Conservation (phyloP, 345 rosid genomes). For the Corchorus olitorius region DNA sequence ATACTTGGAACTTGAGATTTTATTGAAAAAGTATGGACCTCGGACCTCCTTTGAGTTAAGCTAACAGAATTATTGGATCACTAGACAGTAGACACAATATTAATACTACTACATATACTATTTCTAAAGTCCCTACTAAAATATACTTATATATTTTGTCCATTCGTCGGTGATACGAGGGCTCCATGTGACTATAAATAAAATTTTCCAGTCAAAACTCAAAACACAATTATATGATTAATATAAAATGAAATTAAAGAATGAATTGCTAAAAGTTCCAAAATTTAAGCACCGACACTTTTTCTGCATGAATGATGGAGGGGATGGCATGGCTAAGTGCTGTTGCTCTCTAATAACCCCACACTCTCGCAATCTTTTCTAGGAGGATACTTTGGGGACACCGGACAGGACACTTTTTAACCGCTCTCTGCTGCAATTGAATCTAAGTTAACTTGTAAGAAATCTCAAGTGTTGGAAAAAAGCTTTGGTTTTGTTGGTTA, state of each 20-base stretch:
- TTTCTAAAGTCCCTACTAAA: neutral
- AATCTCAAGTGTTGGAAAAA: neutral
- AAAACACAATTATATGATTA: neutral
- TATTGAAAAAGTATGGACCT: too few relatives aligned
- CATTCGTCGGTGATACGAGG: neutral
- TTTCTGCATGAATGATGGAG: neutral
- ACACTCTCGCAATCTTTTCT: neutral
- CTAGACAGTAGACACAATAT: too few relatives aligned
- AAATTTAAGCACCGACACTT: neutral
- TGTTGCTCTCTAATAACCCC: neutral
- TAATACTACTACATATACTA: neutral
- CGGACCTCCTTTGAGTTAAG: too few relatives aligned
- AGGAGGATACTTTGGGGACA: neutral
- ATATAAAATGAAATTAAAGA: neutral
- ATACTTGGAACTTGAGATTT: too few relatives aligned
- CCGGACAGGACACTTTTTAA: neutral
- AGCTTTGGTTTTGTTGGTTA: neutral
- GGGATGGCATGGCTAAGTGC: neutral
- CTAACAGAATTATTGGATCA: too few relatives aligned
- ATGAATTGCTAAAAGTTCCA: neutral
- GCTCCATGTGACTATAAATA: neutral
- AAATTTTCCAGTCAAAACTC: neutral
- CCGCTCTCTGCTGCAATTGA: neutral
- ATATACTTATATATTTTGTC: neutral
- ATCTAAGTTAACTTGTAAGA: neutral